A percentile compares a stretch with the other conserved stretches of the same genome.
Conservation (phyloP, 2,329 filamentous ascomycete species). For the Hymenoscyphus fraxineus region DNA sequence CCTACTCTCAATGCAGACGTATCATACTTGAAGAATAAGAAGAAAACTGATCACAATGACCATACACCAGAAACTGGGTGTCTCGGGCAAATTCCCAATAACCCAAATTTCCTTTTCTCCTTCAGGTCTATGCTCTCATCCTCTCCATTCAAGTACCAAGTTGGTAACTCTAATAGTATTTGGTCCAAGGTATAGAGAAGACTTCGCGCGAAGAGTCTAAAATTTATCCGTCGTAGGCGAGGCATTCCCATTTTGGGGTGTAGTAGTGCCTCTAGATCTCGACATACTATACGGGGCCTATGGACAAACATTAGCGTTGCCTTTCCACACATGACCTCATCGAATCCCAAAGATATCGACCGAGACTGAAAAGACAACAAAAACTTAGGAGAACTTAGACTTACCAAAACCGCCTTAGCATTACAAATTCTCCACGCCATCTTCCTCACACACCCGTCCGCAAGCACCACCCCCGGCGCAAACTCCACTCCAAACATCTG, state of each 20-base stretch:
- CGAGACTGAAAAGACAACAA: conserved; percentile 10
- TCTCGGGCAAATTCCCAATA: too few relatives aligned
- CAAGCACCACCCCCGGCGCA: conserved; percentile 84
- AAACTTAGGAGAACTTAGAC: conserved; percentile 37
- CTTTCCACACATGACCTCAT: neutral
- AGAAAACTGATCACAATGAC: too few relatives aligned
- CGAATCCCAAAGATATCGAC: neutral
- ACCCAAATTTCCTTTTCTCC: too few relatives aligned
- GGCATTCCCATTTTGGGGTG: neutral
- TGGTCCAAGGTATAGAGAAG: neutral
- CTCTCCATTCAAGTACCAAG: too few relatives aligned
- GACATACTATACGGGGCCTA: conserved; percentile 13
- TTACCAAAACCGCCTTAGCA: conserved; percentile 87
- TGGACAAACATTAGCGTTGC: neutral
- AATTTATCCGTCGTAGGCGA: conserved; percentile 6
- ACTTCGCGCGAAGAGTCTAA: neutral
- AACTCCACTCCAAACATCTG: conserved; percentile 98
- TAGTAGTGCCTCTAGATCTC: conserved; percentile 4
- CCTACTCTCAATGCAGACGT: too few relatives aligned
- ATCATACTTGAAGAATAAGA: too few relatives aligned
- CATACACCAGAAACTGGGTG: too few relatives aligned
- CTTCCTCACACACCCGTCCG: conserved; percentile 86
- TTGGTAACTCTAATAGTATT: neutral
- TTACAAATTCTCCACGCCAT: conserved; percentile 93
- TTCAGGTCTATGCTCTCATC: too few relatives aligned